These are phyloP conservation scores for Coriolopsis trogii DNA, from an alignment of 1,284 basidiomycete species.

Conservation along the genomic window DNA sequence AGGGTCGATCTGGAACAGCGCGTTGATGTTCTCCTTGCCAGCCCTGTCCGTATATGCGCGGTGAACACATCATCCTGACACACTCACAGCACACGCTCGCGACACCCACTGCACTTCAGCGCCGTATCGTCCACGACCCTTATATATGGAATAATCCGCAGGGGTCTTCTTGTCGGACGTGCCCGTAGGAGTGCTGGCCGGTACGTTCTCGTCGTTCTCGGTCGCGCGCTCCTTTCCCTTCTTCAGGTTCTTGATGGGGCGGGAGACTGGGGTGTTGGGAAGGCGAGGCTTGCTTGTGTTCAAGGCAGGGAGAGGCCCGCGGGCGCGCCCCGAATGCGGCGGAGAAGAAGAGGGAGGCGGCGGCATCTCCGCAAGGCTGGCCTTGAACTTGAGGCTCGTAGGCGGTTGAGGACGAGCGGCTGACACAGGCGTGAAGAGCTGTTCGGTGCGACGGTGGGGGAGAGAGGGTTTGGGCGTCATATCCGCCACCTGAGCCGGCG, in stretches of 20 bases:
- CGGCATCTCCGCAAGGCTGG: background rate
- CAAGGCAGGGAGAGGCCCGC: background rate
- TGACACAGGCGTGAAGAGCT: conserved; percentile 18
- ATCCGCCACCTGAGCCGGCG: conserved; percentile 2
- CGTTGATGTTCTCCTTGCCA: conserved; percentile 48
- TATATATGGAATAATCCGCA: conserved; percentile 26
- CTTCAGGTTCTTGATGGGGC: background rate
- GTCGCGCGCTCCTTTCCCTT: conserved; percentile 17
- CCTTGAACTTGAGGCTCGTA: background rate
- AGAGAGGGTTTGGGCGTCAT: conserved; percentile 7
- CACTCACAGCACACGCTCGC: background rate
- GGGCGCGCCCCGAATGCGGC: background rate
- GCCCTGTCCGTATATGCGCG: conserved; percentile 2
- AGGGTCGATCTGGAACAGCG: conserved; percentile 69
- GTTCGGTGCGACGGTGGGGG: background rate
- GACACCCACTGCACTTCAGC: conserved; percentile 18
- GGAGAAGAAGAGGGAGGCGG: conserved; percentile 1
- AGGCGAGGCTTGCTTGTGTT: conserved; percentile 1
- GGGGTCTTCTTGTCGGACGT: conserved; percentile 5
- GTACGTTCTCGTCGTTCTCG: conserved; percentile 19
- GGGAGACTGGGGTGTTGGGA: conserved; percentile 8
- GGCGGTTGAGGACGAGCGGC: conserved; percentile 5
- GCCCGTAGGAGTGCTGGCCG: background rate
- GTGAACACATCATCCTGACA: background rate
- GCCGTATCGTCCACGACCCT: conserved; percentile 29